Percentiles rank a stretch among this genome's conserved stretches.
phyloP scores from a whole-genome alignment of 495 filamentous ascomycete species.

The Annulohypoxylon nitens region DNA sequence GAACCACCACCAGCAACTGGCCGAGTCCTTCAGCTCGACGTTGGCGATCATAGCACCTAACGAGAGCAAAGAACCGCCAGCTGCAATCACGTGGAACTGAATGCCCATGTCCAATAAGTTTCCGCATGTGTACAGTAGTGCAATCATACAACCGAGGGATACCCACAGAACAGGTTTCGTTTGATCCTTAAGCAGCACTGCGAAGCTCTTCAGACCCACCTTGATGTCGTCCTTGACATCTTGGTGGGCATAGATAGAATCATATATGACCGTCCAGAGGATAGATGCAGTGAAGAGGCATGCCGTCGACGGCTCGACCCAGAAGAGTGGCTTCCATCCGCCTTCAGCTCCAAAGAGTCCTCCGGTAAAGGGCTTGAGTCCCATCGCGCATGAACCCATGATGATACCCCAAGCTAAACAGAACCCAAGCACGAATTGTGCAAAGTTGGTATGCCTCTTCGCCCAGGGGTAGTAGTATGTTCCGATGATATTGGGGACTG shows the following conservation, averaged over 20 bases:
- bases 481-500: constrained; percentile 50
- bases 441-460: constrained; percentile 58
- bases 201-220: constrained; percentile 55
- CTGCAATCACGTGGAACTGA: constrained; percentile 48
- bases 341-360: constrained; percentile 38
- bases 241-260: constrained; percentile 61
- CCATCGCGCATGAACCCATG: constrained; percentile 50
- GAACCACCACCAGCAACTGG: constrained; percentile 60
- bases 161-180: constrained; percentile 52
- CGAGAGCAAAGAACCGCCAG: constrained; percentile 47
- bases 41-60: constrained; percentile 54
- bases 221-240: constrained; percentile 55
- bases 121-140: constrained; percentile 46
- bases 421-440: constrained; percentile 58
- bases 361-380: constrained; percentile 45
- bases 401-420: constrained; percentile 54
- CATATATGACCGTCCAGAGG: constrained; percentile 57
- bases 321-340: constrained; percentile 22
- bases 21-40: constrained; percentile 55
- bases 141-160: constrained; percentile 45
- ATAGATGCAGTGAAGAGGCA: constrained; percentile 46
- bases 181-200: constrained; percentile 53
- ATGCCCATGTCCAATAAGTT: constrained; percentile 43
- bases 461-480: constrained; percentile 57
- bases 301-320: constrained; percentile 37